phyloP scores from a whole-genome alignment of 2,329 filamentous ascomycete genomes.

The Massarina eburnea region DNA sequence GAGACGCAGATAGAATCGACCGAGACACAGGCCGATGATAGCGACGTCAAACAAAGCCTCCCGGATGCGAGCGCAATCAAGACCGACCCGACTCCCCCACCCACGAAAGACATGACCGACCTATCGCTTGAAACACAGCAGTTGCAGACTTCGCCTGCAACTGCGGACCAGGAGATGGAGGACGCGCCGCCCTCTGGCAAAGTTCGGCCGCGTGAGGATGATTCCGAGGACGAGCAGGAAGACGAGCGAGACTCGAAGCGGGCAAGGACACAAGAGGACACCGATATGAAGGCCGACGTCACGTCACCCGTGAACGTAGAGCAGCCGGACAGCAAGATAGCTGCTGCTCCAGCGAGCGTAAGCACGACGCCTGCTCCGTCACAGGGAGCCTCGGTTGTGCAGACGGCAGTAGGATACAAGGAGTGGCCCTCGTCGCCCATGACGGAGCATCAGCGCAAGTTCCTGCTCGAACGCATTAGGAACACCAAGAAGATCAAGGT shows the following conservation, averaged over 20 bases:
- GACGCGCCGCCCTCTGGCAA: conserved; percentile 44
- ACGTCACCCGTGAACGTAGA: conserved; percentile 42
- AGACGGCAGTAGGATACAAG: conserved; percentile 36
- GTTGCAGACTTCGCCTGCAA: conserved; percentile 17
- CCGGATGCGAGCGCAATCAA: conserved; percentile 14
- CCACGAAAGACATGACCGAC: conserved; percentile 38
- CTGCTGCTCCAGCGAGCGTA: conserved; percentile 17
- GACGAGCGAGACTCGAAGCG: conserved; percentile 72
- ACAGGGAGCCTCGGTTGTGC: conserved; percentile 32
- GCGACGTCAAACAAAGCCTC: conserved; percentile 28
- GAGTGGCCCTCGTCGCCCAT: conserved; percentile 36
- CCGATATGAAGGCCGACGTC: conserved; percentile 45
- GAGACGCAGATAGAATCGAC: conserved; percentile 28
- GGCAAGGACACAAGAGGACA: conserved; percentile 65
- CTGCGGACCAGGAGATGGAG: conserved; percentile 39
- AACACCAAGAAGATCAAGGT: conserved; percentile 85
- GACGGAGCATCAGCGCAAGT: conserved; percentile 61
- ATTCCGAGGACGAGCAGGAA: conserved; percentile 59
- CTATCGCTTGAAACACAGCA: conserved; percentile 31
- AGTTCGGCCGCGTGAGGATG: conserved; percentile 76
- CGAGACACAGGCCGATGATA: conserved; percentile 17
- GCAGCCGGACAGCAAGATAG: conserved; percentile 31
- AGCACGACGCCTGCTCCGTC: conserved; percentile 21
- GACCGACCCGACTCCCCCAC: conserved; percentile 18
- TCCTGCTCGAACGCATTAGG: conserved; percentile 66